Conservation (phyloP, 2,329 filamentous ascomycete genomes). For the Malbranchea zuffiana region DNA sequence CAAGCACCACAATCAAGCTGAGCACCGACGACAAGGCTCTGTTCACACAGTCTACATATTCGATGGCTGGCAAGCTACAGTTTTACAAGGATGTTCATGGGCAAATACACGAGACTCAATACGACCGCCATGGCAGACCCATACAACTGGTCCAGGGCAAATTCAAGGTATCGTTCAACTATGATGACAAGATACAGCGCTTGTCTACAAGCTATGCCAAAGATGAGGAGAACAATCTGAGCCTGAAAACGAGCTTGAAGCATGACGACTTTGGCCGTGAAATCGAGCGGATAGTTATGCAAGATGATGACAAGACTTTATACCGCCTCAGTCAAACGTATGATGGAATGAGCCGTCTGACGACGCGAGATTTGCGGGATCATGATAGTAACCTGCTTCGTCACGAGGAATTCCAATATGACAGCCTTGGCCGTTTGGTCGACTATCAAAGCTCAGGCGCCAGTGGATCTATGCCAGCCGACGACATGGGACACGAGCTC, state of each 20-base stretch:
- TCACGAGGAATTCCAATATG: conserved; percentile 1
- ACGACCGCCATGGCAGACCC: conserved; percentile 3
- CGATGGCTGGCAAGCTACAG: conserved; percentile 3
- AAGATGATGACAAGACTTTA: conserved; percentile 1
- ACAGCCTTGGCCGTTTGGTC: conserved; percentile 1
- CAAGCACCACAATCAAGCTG: background rate
- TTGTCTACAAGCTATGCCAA: background rate
- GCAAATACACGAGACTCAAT: conserved; percentile 3
- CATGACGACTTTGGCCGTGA: conserved; percentile 8
- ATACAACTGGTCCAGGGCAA: background rate
- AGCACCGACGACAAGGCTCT: background rate
- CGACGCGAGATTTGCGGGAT: background rate
- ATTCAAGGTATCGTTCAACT: conserved; percentile 1
- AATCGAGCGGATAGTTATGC: background rate
- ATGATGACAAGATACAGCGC: background rate
- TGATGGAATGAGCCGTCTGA: background rate
- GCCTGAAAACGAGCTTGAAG: background rate
- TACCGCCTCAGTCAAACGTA: conserved; percentile 3
- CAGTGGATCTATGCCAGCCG: conserved; percentile 1
- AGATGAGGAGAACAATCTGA: background rate
- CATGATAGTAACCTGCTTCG: background rate
- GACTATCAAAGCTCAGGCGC: conserved; percentile 3
- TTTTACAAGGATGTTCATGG: conserved; percentile 4
- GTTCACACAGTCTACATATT: conserved; percentile 1
- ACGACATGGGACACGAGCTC: background rate